A percentile compares a stretch with the other conserved stretches of the same genome.
Evolutionary conservation across 306 rosid species (phyloP).

Genomic region (Quercus bicolor): DNA sequence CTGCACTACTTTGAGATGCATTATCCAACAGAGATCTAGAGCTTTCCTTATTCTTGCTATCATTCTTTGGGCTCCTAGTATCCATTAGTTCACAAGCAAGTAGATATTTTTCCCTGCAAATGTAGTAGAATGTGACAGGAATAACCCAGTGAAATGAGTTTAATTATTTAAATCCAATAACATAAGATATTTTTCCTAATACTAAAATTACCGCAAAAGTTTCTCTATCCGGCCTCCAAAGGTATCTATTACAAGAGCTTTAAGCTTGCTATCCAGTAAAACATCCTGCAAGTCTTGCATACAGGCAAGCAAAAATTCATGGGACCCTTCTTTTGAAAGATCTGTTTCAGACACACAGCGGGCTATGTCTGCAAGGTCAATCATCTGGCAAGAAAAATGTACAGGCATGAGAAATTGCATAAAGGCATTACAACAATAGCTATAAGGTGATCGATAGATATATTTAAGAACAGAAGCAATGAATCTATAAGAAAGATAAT

Average conservation of each 20-base stretch:
- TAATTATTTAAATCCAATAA: background rate
- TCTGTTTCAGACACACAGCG: conserved; percentile 1
- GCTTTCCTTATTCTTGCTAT: background rate
- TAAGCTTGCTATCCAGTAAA: conserved; percentile 1
- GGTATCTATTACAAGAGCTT: conserved; percentile 5
- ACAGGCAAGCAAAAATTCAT: conserved; percentile 5
- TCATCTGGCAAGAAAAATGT: background rate
- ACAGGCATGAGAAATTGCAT: background rate
- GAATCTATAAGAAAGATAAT: background rate
- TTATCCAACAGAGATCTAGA: background rate
- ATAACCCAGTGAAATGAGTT: background rate
- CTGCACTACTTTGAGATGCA: background rate
- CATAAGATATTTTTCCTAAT: background rate
- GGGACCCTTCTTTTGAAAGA: background rate
- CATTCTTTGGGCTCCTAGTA: conserved; percentile 3
- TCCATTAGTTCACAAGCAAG: conserved; percentile 4
- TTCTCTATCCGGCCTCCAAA: conserved; percentile 6
- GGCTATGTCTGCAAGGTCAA: background rate
- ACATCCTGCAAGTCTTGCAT: conserved; percentile 1
- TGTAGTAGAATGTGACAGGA: background rate
- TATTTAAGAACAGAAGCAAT: background rate
- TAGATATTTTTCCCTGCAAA: conserved; percentile 1
- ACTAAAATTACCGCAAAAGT: background rate
- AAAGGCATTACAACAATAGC: background rate
- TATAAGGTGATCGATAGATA: background rate